phyloP scores from a whole-genome alignment of 108 stramenopile species.

The Fistulifera pelliculosa region DNA sequence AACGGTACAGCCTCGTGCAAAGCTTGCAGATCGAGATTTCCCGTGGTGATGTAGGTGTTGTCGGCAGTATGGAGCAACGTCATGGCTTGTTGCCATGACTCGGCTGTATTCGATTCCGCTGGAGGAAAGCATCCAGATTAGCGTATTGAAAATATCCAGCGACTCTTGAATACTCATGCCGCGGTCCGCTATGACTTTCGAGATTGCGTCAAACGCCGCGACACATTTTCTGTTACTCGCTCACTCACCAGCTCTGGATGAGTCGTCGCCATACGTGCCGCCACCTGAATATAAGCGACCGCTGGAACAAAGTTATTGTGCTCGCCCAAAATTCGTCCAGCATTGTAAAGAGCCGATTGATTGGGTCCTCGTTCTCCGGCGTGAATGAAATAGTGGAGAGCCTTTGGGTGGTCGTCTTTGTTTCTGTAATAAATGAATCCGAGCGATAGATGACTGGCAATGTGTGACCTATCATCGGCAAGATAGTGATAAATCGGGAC shows the following conservation, averaged over 20 bases:
- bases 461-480: too few species aligned
- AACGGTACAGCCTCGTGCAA: not conserved
- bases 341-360: constrained; percentile 25
- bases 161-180: constrained; percentile 1
- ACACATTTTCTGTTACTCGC: not conserved
- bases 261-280: constrained; percentile 10
- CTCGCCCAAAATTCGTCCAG: constrained; percentile 19
- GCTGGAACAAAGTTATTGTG: constrained; percentile 17
- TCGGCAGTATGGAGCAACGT: not conserved
- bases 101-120: not conserved
- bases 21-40: not conserved
- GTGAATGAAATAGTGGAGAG: constrained; percentile 17
- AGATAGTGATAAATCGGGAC: too few species aligned
- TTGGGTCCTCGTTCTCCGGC: constrained; percentile 27
- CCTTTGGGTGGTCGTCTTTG: not conserved
- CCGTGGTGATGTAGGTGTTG: not conserved
- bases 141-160: constrained; percentile 10
- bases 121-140: constrained; percentile 1
- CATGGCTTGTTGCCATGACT: constrained; percentile 8
- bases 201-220: constrained; percentile 7
- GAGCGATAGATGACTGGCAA: too few species aligned
- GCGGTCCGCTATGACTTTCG: not conserved
- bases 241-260: constrained; percentile 8
- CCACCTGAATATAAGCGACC: constrained; percentile 20
- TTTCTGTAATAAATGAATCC: too few species aligned